phyloP scores from a whole-genome alignment of 148 eudicot genomes.

The Persicaria maculosa region DNA sequence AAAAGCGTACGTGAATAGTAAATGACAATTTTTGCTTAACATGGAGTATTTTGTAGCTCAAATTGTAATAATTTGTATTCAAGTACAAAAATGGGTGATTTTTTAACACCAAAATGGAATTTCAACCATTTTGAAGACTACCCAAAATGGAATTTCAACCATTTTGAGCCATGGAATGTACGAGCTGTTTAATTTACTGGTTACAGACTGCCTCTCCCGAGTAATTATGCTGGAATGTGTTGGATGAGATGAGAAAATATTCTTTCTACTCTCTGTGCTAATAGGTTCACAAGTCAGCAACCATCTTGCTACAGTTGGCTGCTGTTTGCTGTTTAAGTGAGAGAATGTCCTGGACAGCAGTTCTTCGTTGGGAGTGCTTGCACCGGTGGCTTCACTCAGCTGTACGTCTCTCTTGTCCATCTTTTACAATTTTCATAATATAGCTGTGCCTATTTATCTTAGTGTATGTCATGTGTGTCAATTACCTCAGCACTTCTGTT shows the following conservation, averaged over 20 bases:
- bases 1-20: too few relatives aligned
- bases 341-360: slow-evolving; percentile 65
- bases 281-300: slow-evolving; percentile 89
- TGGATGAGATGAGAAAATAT: not conserved
- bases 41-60: not conserved
- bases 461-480: not conserved
- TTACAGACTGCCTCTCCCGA: not conserved
- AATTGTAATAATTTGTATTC: not conserved
- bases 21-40: too few relatives aligned
- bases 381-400: slow-evolving; percentile 80
- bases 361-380: slow-evolving; percentile 81
- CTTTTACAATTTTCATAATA: not conserved
- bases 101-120: not conserved
- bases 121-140: not conserved
- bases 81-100: not conserved
- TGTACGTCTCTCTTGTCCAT: slow-evolving; percentile 29
- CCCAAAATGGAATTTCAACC: not conserved
- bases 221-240: not conserved
- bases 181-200: not conserved
- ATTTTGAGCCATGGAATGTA: not conserved
- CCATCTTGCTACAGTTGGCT: slow-evolving; percentile 84
- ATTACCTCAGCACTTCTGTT: not conserved
- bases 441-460: not conserved
- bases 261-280: not conserved
- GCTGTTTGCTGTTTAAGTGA: slow-evolving; percentile 79